Evolutionary conservation across 257 asterid species (phyloP).

Genomic region (Marsdenia floribunda): DNA sequence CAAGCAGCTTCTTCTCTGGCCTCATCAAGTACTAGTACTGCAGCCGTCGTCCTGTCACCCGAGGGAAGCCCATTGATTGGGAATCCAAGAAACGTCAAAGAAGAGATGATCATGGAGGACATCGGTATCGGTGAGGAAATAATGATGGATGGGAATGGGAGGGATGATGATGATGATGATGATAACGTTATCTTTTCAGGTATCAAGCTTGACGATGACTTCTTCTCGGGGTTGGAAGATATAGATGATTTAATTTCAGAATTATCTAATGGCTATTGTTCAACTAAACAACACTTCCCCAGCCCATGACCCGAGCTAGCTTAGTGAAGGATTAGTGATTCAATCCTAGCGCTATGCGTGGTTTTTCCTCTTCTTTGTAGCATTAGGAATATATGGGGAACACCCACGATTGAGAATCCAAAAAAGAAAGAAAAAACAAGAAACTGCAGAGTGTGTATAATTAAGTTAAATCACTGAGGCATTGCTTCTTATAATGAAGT

Average conservation of each 20-base stretch:
- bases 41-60: conserved; percentile 6
- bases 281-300: not conserved
- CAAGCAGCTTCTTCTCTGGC: conserved; percentile 11
- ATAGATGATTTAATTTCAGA: conserved; percentile 34
- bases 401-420: not conserved
- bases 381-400: not conserved
- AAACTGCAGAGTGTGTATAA: not conserved
- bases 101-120: conserved; percentile 22
- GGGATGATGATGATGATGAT: not conserved
- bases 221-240: conserved; percentile 63
- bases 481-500: not conserved
- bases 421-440: too few relatives aligned
- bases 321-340: not conserved
- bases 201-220: conserved; percentile 42
- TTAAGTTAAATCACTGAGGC: not conserved
- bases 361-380: not conserved
- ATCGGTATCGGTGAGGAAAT: not conserved
- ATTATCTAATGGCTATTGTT: conserved; percentile 3
- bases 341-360: not conserved
- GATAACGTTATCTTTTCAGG: conserved; percentile 24
- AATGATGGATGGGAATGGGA: not conserved
- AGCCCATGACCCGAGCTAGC: too few relatives aligned
- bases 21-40: not conserved
- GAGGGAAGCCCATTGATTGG: conserved; percentile 1
- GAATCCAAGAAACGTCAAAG: conserved; percentile 13